These are phyloP conservation scores for Tarenaya hassleriana DNA, from an alignment of 345 rosid species.

Conservation along the genomic window DNA sequence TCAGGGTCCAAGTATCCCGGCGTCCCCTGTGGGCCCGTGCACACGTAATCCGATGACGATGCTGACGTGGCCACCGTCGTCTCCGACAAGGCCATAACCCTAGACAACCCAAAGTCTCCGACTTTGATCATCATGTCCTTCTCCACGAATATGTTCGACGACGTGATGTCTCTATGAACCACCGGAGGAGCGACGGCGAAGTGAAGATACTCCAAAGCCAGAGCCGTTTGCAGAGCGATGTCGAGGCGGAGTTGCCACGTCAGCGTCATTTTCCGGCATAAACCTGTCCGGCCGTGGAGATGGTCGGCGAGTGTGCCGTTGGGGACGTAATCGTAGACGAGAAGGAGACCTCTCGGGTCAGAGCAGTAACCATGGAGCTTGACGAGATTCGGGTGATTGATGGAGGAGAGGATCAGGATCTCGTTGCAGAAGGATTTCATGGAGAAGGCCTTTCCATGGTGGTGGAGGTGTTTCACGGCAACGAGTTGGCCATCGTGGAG, in stretches of 20 bases:
- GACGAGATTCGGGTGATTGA: slow-evolving; percentile 76
- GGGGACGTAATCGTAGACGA: slow-evolving; percentile 77
- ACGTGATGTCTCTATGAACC: slow-evolving; percentile 80
- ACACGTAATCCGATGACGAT: slow-evolving; percentile 51
- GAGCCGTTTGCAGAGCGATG: slow-evolving; percentile 67
- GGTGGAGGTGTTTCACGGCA: slow-evolving; percentile 86
- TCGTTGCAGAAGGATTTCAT: slow-evolving; percentile 85
- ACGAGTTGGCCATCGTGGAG: slow-evolving; percentile 63
- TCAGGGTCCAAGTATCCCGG: slow-evolving; percentile 94
- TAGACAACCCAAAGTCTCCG: slow-evolving; percentile 80
- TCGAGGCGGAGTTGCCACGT: slow-evolving; percentile 73
- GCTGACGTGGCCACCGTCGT: slow-evolving; percentile 35
- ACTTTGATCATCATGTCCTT: slow-evolving; percentile 79
- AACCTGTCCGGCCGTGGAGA: slow-evolving; percentile 47
- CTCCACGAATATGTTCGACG: slow-evolving; percentile 80
- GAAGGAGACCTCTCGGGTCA: slow-evolving; percentile 83
- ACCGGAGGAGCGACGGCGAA: slow-evolving; percentile 57
- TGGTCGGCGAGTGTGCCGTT: slow-evolving; percentile 92
- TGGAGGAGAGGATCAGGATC: slow-evolving; percentile 80
- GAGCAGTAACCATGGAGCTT: slow-evolving; percentile 93
- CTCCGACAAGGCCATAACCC: slow-evolving; percentile 52
- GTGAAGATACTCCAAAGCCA: slow-evolving; percentile 74
- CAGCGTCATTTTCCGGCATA: slow-evolving; percentile 24
- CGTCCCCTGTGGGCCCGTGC: slow-evolving; percentile 95
- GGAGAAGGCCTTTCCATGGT: slow-evolving; percentile 46